These are phyloP conservation scores for Phialophora verrucosa DNA, from an alignment of 2,329 filamentous ascomycete genomes.

Conservation along the genomic window DNA sequence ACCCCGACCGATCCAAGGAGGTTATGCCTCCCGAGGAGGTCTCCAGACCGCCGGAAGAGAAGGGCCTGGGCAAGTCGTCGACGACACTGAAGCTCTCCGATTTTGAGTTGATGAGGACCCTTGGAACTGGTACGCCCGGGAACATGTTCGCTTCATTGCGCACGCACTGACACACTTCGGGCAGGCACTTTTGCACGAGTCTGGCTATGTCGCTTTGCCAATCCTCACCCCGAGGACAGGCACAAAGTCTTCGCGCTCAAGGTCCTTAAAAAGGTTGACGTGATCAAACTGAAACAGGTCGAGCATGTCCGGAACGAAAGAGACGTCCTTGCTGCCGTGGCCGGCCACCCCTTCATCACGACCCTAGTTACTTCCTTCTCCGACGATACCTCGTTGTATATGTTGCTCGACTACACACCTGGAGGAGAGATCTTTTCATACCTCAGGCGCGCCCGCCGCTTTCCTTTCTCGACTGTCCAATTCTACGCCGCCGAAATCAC, in stretches of 20 bases:
- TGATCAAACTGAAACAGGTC: constrained; percentile 68
- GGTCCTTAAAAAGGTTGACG: constrained; percentile 58
- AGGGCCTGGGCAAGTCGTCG: constrained; percentile 48
- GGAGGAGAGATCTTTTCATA: constrained; percentile 72
- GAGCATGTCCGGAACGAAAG: constrained; percentile 72
- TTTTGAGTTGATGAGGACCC: constrained; percentile 55
- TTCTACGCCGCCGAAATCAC: constrained; percentile 72
- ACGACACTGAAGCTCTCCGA: constrained; percentile 49
- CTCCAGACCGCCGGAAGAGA: constrained; percentile 47
- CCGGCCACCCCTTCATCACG: constrained; percentile 70
- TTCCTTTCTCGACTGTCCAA: constrained; percentile 63
- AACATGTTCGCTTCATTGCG: constrained; percentile 5
- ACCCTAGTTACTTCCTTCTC: constrained; percentile 69
- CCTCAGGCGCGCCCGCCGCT: constrained; percentile 65
- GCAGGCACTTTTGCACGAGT: constrained; percentile 59
- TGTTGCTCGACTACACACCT: constrained; percentile 69
- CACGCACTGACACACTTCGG: neutral
- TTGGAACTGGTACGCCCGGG: constrained; percentile 52
- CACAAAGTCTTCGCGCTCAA: constrained; percentile 57
- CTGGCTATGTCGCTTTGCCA: constrained; percentile 54
- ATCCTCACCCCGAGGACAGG: constrained; percentile 44
- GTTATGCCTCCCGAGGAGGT: constrained; percentile 42
- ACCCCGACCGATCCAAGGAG: constrained; percentile 20
- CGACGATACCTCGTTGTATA: constrained; percentile 63
- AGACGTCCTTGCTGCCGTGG: constrained; percentile 65